Base-by-base conservation (phyloP, 2,329 filamentous ascomycete genomes). In the Pyrenochaeta sp. region DNA sequence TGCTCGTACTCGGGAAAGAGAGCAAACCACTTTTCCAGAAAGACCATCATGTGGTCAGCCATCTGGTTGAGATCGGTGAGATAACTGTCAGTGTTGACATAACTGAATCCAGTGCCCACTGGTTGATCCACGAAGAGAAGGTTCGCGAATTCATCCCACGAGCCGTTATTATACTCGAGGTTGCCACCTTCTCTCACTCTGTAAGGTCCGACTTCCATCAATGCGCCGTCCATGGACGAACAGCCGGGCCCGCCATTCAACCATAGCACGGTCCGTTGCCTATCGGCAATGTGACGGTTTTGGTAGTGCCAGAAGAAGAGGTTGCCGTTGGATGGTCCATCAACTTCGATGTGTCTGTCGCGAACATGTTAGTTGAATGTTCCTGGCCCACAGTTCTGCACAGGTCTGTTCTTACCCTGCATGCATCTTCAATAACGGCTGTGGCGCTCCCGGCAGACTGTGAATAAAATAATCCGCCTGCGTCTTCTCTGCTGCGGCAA, bases 301-400 rank as follows among this genome's bases (percentile, higher is more conserved):
- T 96, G 85, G 69, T 89, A 96, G 66, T 96, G 90, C 94, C 94
- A 99, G 79, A 99, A 99, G 79, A 97, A 99, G 13, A 99, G 76
- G 72, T 97, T 96, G 59, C 90, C 93, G 68, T 97, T 90, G 69
- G 88, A 83, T 56, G 90, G 86, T 14, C 88, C 83, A 22, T 86
- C 88, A 63, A 99, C 81, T 74, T 97, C 92, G 71, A 99, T 87
- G 76, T 99, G 94, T 41, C 91, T 96, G 68, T 36, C 23, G 13
- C 13, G 13, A 9, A 15, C 29, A 2, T 18, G 34, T 61, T 42
- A 52, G 48, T 19, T 14, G 15, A 24, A 31, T 7, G 8, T 13
- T 20, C 20, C 7, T 29, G 10, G 23, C 13, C 9, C 21, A n/a
- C n/a, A n/a, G n/a, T 22, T 22, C 20, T 17, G 17, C 13, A 26